These are phyloP conservation scores for Pythium pyrilobum DNA, from an alignment of 352 stramenopile genomes.

Conservation along the genomic window DNA sequence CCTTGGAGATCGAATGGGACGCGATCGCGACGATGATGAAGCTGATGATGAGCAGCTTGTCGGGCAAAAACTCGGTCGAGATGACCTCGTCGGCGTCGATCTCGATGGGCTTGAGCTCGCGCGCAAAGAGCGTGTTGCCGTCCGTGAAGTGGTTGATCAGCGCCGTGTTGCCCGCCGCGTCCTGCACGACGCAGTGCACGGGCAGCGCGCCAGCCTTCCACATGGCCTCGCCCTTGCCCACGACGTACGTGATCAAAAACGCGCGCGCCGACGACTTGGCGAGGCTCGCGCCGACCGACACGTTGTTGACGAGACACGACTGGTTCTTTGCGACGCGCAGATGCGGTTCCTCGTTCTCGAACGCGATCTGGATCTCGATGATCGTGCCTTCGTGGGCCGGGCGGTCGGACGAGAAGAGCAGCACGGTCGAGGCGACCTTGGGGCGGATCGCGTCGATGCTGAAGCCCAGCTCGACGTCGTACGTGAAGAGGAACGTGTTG, in stretches of 20 bases:
- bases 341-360: conserved; percentile 35
- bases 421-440: conserved; percentile 31
- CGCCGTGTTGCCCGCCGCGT: conserved; percentile 43
- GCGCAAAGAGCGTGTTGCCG: conserved; percentile 55
- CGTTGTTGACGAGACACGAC: conserved; percentile 54
- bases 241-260: conserved; percentile 56
- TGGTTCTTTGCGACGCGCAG: conserved; percentile 33
- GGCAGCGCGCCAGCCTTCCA: conserved; percentile 59
- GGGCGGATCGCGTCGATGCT: conserved; percentile 46
- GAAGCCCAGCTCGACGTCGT: conserved; percentile 39
- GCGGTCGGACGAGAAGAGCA: conserved; percentile 55
- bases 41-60: conserved; percentile 39
- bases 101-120: conserved; percentile 56
- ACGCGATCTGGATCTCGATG: conserved; percentile 53
- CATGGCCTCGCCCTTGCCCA: conserved; percentile 39
- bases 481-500: conserved; percentile 35
- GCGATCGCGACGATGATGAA: conserved; percentile 60
- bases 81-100: conserved; percentile 42
- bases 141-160: conserved; percentile 58
- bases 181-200: conserved; percentile 43
- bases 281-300: conserved; percentile 49
- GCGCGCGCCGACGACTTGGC: conserved; percentile 34
- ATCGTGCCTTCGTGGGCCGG: conserved; percentile 58
- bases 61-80: conserved; percentile 47
- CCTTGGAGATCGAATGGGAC: conserved; percentile 54